phyloP scores from a whole-genome alignment of 1,284 basidiomycete genomes.

The Ustilago loliicola region DNA sequence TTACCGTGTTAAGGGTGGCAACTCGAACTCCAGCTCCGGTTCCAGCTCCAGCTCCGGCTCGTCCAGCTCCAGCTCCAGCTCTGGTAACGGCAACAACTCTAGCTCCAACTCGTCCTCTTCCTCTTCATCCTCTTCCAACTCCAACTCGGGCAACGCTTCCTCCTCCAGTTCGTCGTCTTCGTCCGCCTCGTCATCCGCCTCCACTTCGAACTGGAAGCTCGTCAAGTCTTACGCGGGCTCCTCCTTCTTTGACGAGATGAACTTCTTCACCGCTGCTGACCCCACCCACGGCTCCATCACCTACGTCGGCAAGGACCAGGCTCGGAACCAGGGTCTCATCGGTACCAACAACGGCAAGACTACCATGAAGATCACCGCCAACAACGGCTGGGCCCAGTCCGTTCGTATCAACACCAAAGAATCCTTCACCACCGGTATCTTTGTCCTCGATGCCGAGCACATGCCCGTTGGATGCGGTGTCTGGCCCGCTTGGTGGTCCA shows the following conservation, averaged over 20 bases:
- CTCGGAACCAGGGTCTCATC: conserved; percentile 42
- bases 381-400: conserved; percentile 46
- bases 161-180: conserved; percentile 28
- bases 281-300: conserved; percentile 57
- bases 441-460: conserved; percentile 58
- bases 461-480: conserved; percentile 62
- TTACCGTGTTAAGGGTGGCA: conserved; percentile 26
- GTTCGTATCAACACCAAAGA: conserved; percentile 59
- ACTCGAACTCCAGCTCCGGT: conserved; percentile 15
- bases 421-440: conserved; percentile 56
- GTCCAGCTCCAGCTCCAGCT: conserved; percentile 14
- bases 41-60: conserved; percentile 13
- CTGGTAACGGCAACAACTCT: conserved; percentile 11
- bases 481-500: conserved; percentile 69
- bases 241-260: conserved; percentile 58
- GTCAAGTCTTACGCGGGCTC: conserved; percentile 52
- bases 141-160: conserved; percentile 13
- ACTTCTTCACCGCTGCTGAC: conserved; percentile 54
- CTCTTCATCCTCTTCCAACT: conserved; percentile 17
- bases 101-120: conserved; percentile 27
- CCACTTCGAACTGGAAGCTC: conserved; percentile 41
- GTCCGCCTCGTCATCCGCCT: conserved; percentile 24
- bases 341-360: conserved; percentile 44
- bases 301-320: conserved; percentile 39
- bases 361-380: conserved; percentile 43